Conservation (phyloP, 495 filamentous ascomycete genomes). For the Tuber melanosporum region DNA sequence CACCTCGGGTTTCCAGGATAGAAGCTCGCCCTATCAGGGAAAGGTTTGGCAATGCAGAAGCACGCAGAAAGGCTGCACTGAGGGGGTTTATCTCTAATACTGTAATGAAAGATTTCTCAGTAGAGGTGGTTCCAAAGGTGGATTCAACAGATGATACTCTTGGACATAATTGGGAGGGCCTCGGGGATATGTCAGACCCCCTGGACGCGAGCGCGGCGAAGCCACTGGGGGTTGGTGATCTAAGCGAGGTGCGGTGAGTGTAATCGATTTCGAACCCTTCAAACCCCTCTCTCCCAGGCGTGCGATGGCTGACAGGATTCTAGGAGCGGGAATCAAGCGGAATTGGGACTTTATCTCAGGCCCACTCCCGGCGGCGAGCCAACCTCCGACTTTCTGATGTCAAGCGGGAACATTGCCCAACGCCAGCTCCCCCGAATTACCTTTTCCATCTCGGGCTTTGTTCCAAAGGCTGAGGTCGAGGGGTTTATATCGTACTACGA, state of each 20-base stretch:
- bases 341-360: constrained; percentile 34
- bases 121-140: constrained; percentile 4
- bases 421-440: constrained; percentile 17
- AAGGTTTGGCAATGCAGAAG: neutral
- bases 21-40: constrained; percentile 7
- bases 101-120: constrained; percentile 2
- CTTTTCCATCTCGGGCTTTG: constrained; percentile 29
- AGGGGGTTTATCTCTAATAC: constrained; percentile 11
- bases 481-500: constrained; percentile 20
- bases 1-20: neutral
- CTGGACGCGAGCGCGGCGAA: constrained; percentile 28
- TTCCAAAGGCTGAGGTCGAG: constrained; percentile 15
- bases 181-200: constrained; percentile 17
- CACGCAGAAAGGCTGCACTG: neutral
- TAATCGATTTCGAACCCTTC: neutral
- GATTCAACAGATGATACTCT: constrained; percentile 12
- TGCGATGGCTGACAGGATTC: constrained; percentile 13
- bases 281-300: neutral
- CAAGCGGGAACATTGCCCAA: constrained; percentile 21
- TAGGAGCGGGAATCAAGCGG: constrained; percentile 8
- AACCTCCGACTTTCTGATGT: constrained; percentile 32
- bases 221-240: constrained; percentile 31
- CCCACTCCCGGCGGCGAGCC: constrained; percentile 27
- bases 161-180: constrained; percentile 20
- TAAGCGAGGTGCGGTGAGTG: constrained; percentile 39